These are phyloP conservation scores for Chaetomium globosum DNA, from an alignment of 2,329 filamentous ascomycete genomes.

Conservation along the genomic window DNA sequence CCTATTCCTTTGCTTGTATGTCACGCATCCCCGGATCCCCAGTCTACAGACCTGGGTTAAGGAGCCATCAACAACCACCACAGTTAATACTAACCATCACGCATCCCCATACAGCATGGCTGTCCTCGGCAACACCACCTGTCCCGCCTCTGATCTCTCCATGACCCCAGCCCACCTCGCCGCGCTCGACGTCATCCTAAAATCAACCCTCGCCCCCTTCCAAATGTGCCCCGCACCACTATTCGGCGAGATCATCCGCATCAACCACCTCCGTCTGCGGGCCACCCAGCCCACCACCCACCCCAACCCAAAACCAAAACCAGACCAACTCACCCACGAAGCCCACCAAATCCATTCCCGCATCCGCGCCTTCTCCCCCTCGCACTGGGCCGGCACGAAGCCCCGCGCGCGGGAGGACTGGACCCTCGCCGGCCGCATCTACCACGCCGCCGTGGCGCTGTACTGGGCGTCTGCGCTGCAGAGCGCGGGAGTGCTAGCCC, in stretches of 20 bases:
- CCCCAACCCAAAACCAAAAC: too few species aligned
- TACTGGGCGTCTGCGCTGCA: slow-evolving; percentile 46
- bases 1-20: slow-evolving; percentile 10
- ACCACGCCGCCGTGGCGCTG: slow-evolving; percentile 41
- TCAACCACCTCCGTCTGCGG: slow-evolving; percentile 43
- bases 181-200: slow-evolving; percentile 37
- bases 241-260: slow-evolving; percentile 42
- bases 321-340: slow-evolving; percentile 24
- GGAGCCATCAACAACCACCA: background rate
- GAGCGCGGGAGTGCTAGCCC: slow-evolving; percentile 40
- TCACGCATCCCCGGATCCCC: too few species aligned
- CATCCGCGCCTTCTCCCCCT: slow-evolving; percentile 40
- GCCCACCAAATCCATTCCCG: slow-evolving; percentile 36
- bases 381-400: slow-evolving; percentile 39
- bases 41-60: background rate
- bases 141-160: slow-evolving; percentile 41
- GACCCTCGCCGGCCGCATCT: slow-evolving; percentile 39
- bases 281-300: background rate
- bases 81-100: slow-evolving; percentile 17
- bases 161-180: slow-evolving; percentile 37
- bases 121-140: slow-evolving; percentile 45
- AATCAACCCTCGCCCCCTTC: slow-evolving; percentile 37
- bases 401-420: slow-evolving; percentile 36
- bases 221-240: slow-evolving; percentile 41
- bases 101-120: slow-evolving; percentile 13